Evolutionary conservation across 345 rosid species (phyloP).

Genomic region (Populus tremula): DNA sequence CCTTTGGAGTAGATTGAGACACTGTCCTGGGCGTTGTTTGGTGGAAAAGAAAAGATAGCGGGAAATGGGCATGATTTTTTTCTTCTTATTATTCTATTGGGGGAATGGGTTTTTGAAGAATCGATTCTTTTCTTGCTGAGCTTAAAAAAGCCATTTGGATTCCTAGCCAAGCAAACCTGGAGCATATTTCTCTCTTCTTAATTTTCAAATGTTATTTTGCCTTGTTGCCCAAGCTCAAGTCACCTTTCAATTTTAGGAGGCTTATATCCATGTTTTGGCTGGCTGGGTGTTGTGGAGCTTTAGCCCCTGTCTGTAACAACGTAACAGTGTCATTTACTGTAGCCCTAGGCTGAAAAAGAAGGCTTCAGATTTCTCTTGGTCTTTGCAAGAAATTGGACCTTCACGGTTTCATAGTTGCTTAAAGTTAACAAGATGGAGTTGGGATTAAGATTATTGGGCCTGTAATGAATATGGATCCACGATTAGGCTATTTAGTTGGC

Average conservation of each 20-base stretch:
- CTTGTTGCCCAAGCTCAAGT: slow-evolving; percentile 3
- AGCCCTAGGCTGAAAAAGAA: too few relatives aligned
- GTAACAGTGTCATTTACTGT: too few relatives aligned
- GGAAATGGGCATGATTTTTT: neutral
- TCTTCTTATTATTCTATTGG: neutral
- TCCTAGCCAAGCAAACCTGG: neutral
- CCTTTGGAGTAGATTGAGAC: slow-evolving; percentile 20
- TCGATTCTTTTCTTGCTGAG: neutral
- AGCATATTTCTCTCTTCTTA: neutral
- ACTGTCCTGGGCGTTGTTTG: slow-evolving; percentile 1
- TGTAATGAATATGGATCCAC: neutral
- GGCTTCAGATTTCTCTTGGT: neutral
- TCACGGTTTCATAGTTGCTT: neutral
- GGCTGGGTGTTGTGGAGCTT: too few relatives aligned
- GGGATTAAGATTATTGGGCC: neutral
- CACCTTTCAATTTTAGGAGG: too few relatives aligned
- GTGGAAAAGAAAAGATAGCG: slow-evolving; percentile 17
- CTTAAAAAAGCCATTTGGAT: neutral
- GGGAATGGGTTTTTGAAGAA: slow-evolving; percentile 3
- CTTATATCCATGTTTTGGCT: too few relatives aligned
- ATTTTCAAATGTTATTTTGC: neutral
- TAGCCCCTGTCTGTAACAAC: too few relatives aligned
- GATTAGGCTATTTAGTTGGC: neutral
- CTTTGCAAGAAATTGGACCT: neutral
- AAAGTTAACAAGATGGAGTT: neutral